Evolutionary conservation across 805 yeast genomes (phyloP).

Genomic region (Saccharomyces mikatae): DNA sequence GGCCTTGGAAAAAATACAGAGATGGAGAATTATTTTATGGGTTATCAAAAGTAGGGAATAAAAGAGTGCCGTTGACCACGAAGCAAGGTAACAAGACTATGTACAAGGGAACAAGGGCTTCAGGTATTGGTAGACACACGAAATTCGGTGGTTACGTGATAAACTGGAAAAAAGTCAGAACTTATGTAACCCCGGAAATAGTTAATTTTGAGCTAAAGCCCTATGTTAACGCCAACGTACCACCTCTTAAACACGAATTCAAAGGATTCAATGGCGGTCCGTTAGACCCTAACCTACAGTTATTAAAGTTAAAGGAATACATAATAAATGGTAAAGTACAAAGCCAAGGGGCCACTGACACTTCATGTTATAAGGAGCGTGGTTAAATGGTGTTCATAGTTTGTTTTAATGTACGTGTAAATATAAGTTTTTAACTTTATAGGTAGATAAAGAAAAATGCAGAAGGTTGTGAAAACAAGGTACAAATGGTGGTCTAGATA

Average conservation of each 20-base stretch:
- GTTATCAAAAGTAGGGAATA: slow-evolving; percentile 65
- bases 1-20: slow-evolving; percentile 84
- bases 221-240: slow-evolving; percentile 65
- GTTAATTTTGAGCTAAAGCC: slow-evolving; percentile 51
- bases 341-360: slow-evolving; percentile 21
- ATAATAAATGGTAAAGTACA: slow-evolving; percentile 60
- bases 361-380: slow-evolving; percentile 23
- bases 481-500: background rate
- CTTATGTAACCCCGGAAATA: slow-evolving; percentile 71
- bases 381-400: slow-evolving; percentile 12
- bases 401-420: background rate
- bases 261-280: slow-evolving; percentile 66
- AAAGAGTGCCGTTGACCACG: slow-evolving; percentile 75
- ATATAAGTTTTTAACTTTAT: background rate
- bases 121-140: slow-evolving; percentile 82
- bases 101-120: slow-evolving; percentile 94
- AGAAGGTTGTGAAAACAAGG: background rate
- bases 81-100: slow-evolving; percentile 90
- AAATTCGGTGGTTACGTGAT: slow-evolving; percentile 66
- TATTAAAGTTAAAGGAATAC: slow-evolving; percentile 66
- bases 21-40: slow-evolving; percentile 87
- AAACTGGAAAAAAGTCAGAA: slow-evolving; percentile 79
- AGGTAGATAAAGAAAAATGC: background rate
- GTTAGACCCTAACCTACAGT: slow-evolving; percentile 62
- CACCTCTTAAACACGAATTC: slow-evolving; percentile 59